A percentile compares a stretch with the other conserved stretches of the same genome.
These are phyloP conservation scores for Eragrostis curvula DNA, from an alignment of 176 grass and related monocot species.

Conservation along the genomic window DNA sequence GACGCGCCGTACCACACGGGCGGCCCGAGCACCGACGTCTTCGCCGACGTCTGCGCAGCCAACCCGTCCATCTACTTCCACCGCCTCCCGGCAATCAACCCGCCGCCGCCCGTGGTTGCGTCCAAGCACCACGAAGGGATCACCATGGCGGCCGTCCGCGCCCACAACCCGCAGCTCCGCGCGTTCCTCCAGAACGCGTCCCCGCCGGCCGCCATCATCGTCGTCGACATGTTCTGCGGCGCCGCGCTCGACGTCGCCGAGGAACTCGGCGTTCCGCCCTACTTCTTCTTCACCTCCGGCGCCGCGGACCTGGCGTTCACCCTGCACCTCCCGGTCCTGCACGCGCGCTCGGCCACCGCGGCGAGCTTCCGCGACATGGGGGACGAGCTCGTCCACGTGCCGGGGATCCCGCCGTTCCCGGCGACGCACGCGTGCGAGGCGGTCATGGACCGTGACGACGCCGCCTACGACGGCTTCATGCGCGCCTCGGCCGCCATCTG, in stretches of 20 bases:
- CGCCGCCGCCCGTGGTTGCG: slow-evolving; percentile 1
- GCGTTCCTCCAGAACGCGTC: slow-evolving; percentile 36
- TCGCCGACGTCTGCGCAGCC: slow-evolving; percentile 44
- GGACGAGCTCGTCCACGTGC: slow-evolving; percentile 14
- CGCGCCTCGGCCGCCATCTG: background rate
- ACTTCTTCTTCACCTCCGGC: slow-evolving; percentile 62
- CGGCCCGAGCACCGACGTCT: slow-evolving; percentile 37
- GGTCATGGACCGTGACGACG: slow-evolving; percentile 54
- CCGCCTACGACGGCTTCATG: slow-evolving; percentile 41
- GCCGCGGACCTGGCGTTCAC: slow-evolving; percentile 38
- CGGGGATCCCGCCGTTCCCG: slow-evolving; percentile 44
- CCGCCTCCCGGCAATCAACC: slow-evolving; percentile 27
- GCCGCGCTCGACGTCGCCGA: slow-evolving; percentile 48
- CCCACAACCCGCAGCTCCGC: slow-evolving; percentile 45
- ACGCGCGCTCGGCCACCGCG: too few species aligned
- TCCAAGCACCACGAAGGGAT: slow-evolving; percentile 38
- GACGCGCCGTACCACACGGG: slow-evolving; percentile 59
- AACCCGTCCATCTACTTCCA: slow-evolving; percentile 59
- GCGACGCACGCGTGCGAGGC: slow-evolving; percentile 48
- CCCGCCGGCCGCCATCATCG: slow-evolving; percentile 44
- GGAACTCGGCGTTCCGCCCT: slow-evolving; percentile 52
- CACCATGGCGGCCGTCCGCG: slow-evolving; percentile 46
- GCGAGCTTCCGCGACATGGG: slow-evolving; percentile 36
- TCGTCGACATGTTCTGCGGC: slow-evolving; percentile 64
- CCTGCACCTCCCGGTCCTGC: slow-evolving; percentile 23